Conservation (phyloP, 2,329 filamentous ascomycete genomes). For the Aspergillus candidus region DNA sequence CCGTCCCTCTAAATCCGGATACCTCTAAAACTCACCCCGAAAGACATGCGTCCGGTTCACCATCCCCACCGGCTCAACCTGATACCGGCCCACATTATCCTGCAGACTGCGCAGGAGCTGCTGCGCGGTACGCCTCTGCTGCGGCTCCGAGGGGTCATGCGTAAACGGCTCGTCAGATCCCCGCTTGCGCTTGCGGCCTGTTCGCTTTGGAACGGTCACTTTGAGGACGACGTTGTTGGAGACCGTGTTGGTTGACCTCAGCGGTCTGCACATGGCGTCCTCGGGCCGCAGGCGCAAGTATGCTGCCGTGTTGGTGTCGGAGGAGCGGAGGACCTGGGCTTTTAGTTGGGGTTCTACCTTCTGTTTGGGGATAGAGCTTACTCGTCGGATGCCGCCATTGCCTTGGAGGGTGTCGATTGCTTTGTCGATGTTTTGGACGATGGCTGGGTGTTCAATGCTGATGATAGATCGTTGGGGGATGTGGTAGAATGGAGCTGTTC, state of each 20-base stretch:
- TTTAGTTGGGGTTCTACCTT: slow-evolving; percentile 4
- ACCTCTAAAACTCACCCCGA: slow-evolving; percentile 47
- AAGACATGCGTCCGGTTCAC: slow-evolving; percentile 82
- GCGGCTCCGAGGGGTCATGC: slow-evolving; percentile 24
- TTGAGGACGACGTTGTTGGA: slow-evolving; percentile 83
- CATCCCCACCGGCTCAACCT: slow-evolving; percentile 63
- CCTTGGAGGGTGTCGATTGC: slow-evolving; percentile 59
- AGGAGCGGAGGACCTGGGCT: slow-evolving; percentile 41
- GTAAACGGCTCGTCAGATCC: slow-evolving; percentile 64
- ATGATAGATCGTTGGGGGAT: slow-evolving; percentile 51
- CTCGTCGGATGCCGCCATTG: slow-evolving; percentile 48
- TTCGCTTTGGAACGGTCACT: slow-evolving; percentile 78
- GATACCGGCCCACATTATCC: slow-evolving; percentile 64
- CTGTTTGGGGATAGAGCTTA: slow-evolving; percentile 18
- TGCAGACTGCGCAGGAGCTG: slow-evolving; percentile 47
- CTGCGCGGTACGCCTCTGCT: slow-evolving; percentile 19
- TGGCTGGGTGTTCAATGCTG: slow-evolving; percentile 61
- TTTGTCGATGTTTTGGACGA: slow-evolving; percentile 59
- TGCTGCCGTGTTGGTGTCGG: slow-evolving; percentile 45
- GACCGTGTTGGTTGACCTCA: slow-evolving; percentile 67
- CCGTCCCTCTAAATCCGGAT: not conserved
- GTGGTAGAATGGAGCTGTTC: slow-evolving; percentile 43
- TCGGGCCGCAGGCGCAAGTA: slow-evolving; percentile 74
- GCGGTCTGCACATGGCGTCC: slow-evolving; percentile 70
- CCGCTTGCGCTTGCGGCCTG: slow-evolving; percentile 76